Base-by-base conservation (phyloP, 106 monocot species). In the Alisma plantagoaquatica region DNA sequence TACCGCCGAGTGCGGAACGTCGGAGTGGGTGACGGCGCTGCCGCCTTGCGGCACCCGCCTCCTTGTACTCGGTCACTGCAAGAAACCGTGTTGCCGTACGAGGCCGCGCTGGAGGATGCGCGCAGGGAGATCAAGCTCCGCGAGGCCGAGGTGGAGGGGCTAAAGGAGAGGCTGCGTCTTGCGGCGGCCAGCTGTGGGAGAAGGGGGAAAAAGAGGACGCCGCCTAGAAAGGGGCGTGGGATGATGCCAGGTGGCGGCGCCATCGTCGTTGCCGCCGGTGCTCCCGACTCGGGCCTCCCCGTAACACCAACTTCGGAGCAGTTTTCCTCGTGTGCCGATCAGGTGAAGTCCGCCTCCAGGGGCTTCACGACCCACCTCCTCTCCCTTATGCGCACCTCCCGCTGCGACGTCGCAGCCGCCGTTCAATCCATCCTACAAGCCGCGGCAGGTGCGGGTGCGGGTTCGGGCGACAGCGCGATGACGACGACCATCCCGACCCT, bases 41-140 rank as follows among this genome's bases (percentile, higher is more conserved):
- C 35, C 9, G 35, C 35, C 38, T 32, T 22, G 15, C 67, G 77
- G 29, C 38, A 33, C 32, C 43, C 21, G 14, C 43, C 29, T 10
- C 14, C 28, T 4, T 25, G 4, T 3, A 22, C 15, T 14, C 53
- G 42, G 29, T 64, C 81, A 25, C 57, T 76, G 25, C 57, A 61
- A 17, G 92, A 88, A 29, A 75, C 71, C 30, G 88, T 81, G 49
- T 74, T 77, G 41, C 93, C 93, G 22, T 96, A 96, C 63, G 94
- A 88, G 71, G 88, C 76, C 33, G 88, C 94, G 32, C 56, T 96
- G 12, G 73, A 76, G 29, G 94, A 96, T 33, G 60, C 89, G 64
- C 75, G 59, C 29, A 65, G 62, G 60, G 75, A 84, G 49, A 47
- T 96, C 15, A 84, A 68, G 70, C 63, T 68, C 25, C 80, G 74